These are phyloP conservation scores for Berberis thunbergii DNA, from an alignment of 164 flowering plant genomes.

Conservation along the genomic window DNA sequence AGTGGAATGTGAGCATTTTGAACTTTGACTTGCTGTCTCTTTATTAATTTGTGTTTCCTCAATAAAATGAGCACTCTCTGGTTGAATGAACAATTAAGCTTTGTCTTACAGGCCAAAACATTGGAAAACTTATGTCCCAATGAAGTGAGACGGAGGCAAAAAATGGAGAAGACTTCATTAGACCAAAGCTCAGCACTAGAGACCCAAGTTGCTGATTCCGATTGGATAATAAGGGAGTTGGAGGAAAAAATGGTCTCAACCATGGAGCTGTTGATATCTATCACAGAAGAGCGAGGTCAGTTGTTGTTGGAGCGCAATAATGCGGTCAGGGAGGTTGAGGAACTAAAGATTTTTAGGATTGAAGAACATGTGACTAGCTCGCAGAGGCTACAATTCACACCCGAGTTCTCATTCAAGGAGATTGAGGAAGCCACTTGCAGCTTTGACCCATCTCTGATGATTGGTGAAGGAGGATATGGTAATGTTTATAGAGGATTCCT, in stretches of 20 bases:
- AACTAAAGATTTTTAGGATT: conserved; percentile 28
- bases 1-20: conserved; percentile 32
- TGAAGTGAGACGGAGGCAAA: conserved; percentile 41
- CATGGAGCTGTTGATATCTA: conserved; percentile 35
- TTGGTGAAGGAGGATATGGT: conserved; percentile 88
- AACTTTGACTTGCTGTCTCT: no score
- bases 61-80: neutral
- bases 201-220: conserved; percentile 30
- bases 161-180: conserved; percentile 35
- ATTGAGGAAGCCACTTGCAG: conserved; percentile 56
- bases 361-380: conserved; percentile 23
- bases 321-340: conserved; percentile 54
- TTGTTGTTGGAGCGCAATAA: conserved; percentile 52
- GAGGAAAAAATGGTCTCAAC: conserved; percentile 57
- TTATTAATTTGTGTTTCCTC: neutral
- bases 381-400: conserved; percentile 26
- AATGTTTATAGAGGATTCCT: conserved; percentile 56
- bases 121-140: conserved; percentile 35
- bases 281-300: conserved; percentile 47
- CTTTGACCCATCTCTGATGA: conserved; percentile 49
- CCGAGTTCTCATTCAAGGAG: conserved; percentile 53
- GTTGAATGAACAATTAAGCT: neutral
- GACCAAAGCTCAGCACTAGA: conserved; percentile 39
- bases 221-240: conserved; percentile 31
- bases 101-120: conserved; percentile 40